A percentile compares a stretch with the other conserved stretches of the same genome.
Evolutionary conservation across 768 basidiomycete species (phyloP).

Genomic region (Stropharia rugosoannulata): DNA sequence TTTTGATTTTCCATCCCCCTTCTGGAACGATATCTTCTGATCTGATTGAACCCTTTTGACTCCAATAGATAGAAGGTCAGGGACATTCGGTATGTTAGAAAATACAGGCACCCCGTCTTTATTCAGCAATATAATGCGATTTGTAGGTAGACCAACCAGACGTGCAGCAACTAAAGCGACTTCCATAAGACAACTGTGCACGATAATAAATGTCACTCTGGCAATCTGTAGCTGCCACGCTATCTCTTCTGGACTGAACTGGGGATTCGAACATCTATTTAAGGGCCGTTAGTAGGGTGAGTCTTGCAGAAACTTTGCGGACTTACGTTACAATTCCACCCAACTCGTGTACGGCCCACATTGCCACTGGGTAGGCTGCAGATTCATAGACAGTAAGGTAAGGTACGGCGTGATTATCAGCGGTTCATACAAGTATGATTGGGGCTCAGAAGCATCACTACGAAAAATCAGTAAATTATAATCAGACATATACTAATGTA

Average conservation of each 20-base stretch:
- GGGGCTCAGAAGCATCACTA: constrained; percentile 53
- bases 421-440: constrained; percentile 47
- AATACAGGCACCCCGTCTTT: constrained; percentile 4
- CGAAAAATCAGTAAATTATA: not conserved
- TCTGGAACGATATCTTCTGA: constrained; percentile 39
- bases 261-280: constrained; percentile 53
- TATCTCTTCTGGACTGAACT: constrained; percentile 52
- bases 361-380: constrained; percentile 41
- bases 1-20: constrained; percentile 58
- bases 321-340: constrained; percentile 53
- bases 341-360: constrained; percentile 52
- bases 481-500: not conserved
- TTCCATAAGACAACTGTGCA: constrained; percentile 37
- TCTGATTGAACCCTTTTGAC: constrained; percentile 26
- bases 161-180: constrained; percentile 36
- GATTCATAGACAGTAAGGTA: not conserved
- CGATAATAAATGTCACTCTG: constrained; percentile 41
- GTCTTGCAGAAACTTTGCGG: not conserved
- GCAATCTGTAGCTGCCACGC: constrained; percentile 46
- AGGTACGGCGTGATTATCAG: not conserved
- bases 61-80: constrained; percentile 26
- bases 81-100: constrained; percentile 15
- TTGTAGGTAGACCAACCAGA: constrained; percentile 29
- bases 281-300: not conserved
- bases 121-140: constrained; percentile 42